phyloP scores from a whole-genome alignment of 805 yeast species.

The Saccharomycopsis microspora region DNA sequence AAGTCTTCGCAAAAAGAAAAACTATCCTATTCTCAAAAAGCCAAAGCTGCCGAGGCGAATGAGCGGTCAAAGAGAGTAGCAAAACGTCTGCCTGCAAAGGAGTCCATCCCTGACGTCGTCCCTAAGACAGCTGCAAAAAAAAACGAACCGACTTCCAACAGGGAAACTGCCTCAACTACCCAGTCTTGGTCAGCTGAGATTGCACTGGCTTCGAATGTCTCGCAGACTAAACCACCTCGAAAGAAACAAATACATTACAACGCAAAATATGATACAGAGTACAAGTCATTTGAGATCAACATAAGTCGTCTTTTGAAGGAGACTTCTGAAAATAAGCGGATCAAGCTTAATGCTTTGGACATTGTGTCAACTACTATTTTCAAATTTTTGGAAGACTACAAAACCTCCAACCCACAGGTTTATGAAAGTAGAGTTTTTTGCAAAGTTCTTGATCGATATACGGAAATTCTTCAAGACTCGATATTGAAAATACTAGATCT shows the following conservation, averaged over 20 bases:
- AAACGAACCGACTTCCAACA: no score
- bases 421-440: not conserved
- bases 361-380: constrained; percentile 6
- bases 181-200: no score
- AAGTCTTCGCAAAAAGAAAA: no score
- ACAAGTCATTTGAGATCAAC: constrained; percentile 1
- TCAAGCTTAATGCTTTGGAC: constrained; percentile 9
- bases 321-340: not conserved
- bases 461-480: constrained; percentile 1
- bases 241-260: not conserved
- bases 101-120: no score
- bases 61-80: no score
- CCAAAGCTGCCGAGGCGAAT: no score
- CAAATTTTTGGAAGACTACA: constrained; percentile 4
- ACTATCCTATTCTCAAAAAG: no score
- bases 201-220: no score
- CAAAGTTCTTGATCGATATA: constrained; percentile 6
- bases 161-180: no score
- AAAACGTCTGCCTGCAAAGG: no score
- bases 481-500: constrained; percentile 9
- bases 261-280: not conserved
- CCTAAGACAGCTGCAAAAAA: no score
- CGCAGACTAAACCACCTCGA: not conserved
- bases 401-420: not conserved
- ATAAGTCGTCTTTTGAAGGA: constrained; percentile 1